Percentiles rank a stretch among this genome's conserved stretches.
phyloP scores from a whole-genome alignment of 164 flowering plant species.

The Cinnamomum micranthum region DNA sequence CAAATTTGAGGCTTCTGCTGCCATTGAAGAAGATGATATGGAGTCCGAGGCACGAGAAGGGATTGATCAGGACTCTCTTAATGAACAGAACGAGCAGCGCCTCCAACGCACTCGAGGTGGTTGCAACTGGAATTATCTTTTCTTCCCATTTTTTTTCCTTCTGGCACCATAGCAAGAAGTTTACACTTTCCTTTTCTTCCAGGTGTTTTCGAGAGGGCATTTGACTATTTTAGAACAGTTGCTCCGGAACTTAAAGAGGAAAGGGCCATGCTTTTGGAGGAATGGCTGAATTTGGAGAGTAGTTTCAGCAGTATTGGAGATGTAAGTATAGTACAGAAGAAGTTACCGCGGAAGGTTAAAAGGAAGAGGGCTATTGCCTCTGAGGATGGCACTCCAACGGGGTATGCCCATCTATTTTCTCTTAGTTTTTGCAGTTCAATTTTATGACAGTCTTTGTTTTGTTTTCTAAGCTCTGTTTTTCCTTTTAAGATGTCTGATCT shows the following conservation, averaged over 20 bases:
- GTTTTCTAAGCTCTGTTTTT: neutral
- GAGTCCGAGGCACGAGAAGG: constrained; percentile 31
- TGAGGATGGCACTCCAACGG: constrained; percentile 67
- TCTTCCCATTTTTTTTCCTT: constrained; percentile 3
- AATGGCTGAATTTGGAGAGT: constrained; percentile 73
- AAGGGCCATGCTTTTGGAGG: constrained; percentile 85
- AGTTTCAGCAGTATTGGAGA: constrained; percentile 75
- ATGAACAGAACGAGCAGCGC: constrained; percentile 41
- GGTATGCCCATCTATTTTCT: constrained; percentile 38
- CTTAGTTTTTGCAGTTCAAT: neutral
- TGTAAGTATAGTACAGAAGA: constrained; percentile 55
- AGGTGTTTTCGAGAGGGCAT: constrained; percentile 80
- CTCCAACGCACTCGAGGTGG: constrained; percentile 63
- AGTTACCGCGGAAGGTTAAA: constrained; percentile 89
- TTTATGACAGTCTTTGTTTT: neutral
- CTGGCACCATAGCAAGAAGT: neutral
- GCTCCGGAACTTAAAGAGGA: constrained; percentile 93
- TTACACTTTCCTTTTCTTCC: constrained; percentile 2
- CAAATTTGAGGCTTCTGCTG: constrained; percentile 71
- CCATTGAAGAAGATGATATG: constrained; percentile 33
- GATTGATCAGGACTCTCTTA: constrained; percentile 16
- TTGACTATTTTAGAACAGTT: constrained; percentile 60
- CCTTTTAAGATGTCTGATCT: neutral
- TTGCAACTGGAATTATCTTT: constrained; percentile 5
- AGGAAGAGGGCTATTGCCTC: constrained; percentile 54